Evolutionary conservation across 2,329 filamentous ascomycete species (phyloP).

Genomic region (Pezicula neosporulosa): DNA sequence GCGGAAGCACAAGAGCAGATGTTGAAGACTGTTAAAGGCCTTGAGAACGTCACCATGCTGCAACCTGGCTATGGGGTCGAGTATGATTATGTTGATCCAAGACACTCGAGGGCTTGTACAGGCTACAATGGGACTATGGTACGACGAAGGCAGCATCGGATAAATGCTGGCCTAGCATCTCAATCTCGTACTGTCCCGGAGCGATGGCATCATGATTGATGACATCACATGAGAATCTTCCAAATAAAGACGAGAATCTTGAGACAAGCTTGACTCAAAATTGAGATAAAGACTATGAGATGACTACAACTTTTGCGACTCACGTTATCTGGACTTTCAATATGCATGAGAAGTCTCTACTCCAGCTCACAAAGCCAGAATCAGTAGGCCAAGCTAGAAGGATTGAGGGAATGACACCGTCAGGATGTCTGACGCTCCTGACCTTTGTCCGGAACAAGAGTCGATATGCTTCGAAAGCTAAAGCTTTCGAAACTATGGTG

Average conservation of each 20-base stretch:
- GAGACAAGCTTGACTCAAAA: no score
- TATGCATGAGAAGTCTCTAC: slow-evolving; percentile 71
- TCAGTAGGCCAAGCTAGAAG: slow-evolving; percentile 84
- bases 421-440: slow-evolving; percentile 58
- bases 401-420: slow-evolving; percentile 74
- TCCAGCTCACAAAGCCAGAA: slow-evolving; percentile 72
- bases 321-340: slow-evolving; percentile 73
- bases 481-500: slow-evolving; percentile 14
- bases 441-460: slow-evolving; percentile 45
- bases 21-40: slow-evolving; percentile 80
- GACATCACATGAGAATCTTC: slow-evolving; percentile 73
- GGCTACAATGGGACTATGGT: slow-evolving; percentile 98
- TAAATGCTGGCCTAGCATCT: slow-evolving; percentile 86
- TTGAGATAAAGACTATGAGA: no score
- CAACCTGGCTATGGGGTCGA: slow-evolving; percentile 97
- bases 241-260: slow-evolving; percentile 73
- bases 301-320: slow-evolving; percentile 74
- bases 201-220: slow-evolving; percentile 97
- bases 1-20: slow-evolving; percentile 80
- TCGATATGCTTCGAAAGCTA: slow-evolving; percentile 12
- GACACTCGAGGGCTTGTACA: slow-evolving; percentile 93
- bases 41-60: slow-evolving; percentile 87
- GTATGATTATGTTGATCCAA: slow-evolving; percentile 97
- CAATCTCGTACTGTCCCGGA: slow-evolving; percentile 65
- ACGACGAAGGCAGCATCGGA: no score